These are phyloP conservation scores for Funneliformis caledonium DNA, from an alignment of 371 early-diverging fungal species.

Conservation along the genomic window DNA sequence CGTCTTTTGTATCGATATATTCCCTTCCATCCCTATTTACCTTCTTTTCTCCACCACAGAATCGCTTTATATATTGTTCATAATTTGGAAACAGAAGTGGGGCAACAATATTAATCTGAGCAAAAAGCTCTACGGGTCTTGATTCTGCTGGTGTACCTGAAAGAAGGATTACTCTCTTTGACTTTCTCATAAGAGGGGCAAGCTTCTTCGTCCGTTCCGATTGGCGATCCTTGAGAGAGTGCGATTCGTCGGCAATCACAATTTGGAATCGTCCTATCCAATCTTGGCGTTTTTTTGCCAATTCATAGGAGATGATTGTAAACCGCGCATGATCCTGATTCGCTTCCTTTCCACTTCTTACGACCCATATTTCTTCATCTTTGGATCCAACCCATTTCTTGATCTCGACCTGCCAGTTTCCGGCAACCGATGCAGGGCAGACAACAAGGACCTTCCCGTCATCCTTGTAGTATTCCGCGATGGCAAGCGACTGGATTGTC, in stretches of 20 bases:
- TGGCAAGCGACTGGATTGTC: conserved; percentile 60
- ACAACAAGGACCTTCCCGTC: conserved; percentile 68
- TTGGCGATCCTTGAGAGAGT: conserved; percentile 58
- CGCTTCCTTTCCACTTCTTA: neutral
- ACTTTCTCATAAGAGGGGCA: conserved; percentile 54
- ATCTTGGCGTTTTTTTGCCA: conserved; percentile 47
- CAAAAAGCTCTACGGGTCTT: conserved; percentile 65
- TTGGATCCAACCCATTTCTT: conserved; percentile 52
- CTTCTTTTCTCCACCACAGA: conserved; percentile 41
- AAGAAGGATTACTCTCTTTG: conserved; percentile 52
- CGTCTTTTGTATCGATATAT: conserved; percentile 44
- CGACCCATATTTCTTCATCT: conserved; percentile 47
- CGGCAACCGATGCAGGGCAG: conserved; percentile 59
- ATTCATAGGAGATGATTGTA: neutral
- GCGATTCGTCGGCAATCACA: conserved; percentile 54
- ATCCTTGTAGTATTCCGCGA: conserved; percentile 55
- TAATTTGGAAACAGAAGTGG: conserved; percentile 50
- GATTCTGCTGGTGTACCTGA: conserved; percentile 67
- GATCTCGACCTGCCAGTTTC: conserved; percentile 62
- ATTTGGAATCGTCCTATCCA: conserved; percentile 46
- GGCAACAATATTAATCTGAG: conserved; percentile 57
- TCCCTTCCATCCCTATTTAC: neutral
- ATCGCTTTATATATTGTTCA: conserved; percentile 57
- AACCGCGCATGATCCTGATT: neutral
- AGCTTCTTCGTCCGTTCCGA: conserved; percentile 56